Evolutionary conservation across 2,329 filamentous ascomycete genomes (phyloP).

Genomic region (Fusarium clavum): DNA sequence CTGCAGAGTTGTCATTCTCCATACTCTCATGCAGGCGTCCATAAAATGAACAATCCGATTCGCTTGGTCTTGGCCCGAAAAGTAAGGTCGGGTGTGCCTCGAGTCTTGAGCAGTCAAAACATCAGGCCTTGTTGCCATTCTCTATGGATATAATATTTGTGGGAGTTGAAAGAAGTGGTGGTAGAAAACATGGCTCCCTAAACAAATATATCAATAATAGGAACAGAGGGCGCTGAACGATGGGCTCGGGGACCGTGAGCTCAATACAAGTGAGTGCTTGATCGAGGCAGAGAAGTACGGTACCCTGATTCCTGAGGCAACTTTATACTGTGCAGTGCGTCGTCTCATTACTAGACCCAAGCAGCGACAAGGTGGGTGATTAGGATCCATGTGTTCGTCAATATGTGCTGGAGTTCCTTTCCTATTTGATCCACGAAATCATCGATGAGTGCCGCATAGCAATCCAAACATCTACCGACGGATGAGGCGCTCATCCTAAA

Average conservation of each 20-base stretch:
- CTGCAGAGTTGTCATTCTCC: slow-evolving; percentile 18
- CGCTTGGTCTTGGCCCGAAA: background rate
- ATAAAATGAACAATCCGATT: background rate
- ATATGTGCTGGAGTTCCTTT: background rate
- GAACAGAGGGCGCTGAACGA: slow-evolving; percentile 35
- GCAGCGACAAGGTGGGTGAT: background rate
- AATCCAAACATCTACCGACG: background rate
- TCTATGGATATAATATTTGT: background rate
- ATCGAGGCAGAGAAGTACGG: slow-evolving; percentile 34
- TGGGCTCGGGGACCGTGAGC: slow-evolving; percentile 1
- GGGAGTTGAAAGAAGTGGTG: background rate
- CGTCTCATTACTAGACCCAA: background rate
- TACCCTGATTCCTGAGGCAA: slow-evolving; percentile 16
- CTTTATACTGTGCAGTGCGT: background rate
- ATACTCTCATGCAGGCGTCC: background rate
- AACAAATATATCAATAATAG: slow-evolving; percentile 8
- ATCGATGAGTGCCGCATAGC: background rate
- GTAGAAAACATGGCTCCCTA: slow-evolving; percentile 8
- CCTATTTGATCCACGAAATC: background rate
- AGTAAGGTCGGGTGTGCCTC: background rate
- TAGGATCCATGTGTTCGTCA: background rate
- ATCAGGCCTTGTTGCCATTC: slow-evolving; percentile 1
- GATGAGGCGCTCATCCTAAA: background rate
- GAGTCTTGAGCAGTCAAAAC: slow-evolving; percentile 1
- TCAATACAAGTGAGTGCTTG: slow-evolving; percentile 23